Evolutionary conservation across 2,329 filamentous ascomycete species (phyloP).

Genomic region (Xylariaceae sp.): DNA sequence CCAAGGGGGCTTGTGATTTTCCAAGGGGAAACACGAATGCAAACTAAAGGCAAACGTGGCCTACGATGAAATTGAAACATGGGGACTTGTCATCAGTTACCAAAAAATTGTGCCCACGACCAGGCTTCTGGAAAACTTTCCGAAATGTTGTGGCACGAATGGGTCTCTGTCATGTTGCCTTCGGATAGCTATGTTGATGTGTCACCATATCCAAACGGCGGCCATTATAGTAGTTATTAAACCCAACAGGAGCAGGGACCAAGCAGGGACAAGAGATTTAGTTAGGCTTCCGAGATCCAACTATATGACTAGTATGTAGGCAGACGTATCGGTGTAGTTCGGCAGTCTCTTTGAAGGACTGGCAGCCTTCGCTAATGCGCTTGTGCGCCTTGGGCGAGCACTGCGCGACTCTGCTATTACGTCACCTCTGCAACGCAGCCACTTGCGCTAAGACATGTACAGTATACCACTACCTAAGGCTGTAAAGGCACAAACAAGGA

Average conservation of each 20-base stretch:
- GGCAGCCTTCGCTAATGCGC: constrained; percentile 22
- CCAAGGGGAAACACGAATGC: constrained; percentile 8
- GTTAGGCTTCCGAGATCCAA: constrained; percentile 31
- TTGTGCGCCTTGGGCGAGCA: constrained; percentile 14
- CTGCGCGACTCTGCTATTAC: constrained; percentile 28
- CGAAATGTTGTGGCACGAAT: constrained; percentile 39
- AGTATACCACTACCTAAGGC: constrained; percentile 17
- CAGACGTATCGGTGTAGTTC: constrained; percentile 19
- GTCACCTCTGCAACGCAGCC: constrained; percentile 31
- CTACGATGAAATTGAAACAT: constrained; percentile 39
- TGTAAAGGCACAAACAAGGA: constrained; percentile 17
- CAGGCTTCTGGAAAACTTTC: constrained; percentile 38
- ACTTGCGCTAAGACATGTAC: constrained; percentile 18
- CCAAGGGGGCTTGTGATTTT: constrained; percentile 9
- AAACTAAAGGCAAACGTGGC: constrained; percentile 24
- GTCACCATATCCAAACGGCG: constrained; percentile 30
- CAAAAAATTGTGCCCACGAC: constrained; percentile 28
- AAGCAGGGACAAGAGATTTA: constrained; percentile 10
- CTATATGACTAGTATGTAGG: constrained; percentile 6
- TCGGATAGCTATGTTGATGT: constrained; percentile 33
- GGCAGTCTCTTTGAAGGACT: constrained; percentile 1
- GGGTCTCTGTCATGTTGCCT: constrained; percentile 24
- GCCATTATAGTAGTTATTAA: not conserved
- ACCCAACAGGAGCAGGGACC: constrained; percentile 1
- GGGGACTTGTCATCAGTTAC: constrained; percentile 30